A percentile compares a stretch with the other conserved stretches of the same genome.
Conservation (phyloP, 495 filamentous ascomycete species). For the Aspergillus diversus region DNA sequence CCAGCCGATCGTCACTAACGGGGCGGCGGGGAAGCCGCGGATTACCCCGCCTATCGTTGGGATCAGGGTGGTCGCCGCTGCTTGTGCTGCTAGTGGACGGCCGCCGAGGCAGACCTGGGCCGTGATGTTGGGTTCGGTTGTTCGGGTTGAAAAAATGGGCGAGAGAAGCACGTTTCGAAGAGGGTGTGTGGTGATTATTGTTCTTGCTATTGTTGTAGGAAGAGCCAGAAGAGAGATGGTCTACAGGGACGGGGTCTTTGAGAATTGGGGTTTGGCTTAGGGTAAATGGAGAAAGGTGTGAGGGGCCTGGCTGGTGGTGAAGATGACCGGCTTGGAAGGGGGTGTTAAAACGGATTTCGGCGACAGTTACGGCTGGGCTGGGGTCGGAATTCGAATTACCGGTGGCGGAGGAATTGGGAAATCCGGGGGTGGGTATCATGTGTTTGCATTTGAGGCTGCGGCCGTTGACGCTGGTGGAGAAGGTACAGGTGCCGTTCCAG, state of each 20-base stretch:
- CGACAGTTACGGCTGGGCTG: constrained; percentile 60
- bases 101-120: constrained; percentile 16
- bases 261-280: constrained; percentile 30
- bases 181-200: constrained; percentile 15
- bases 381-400: constrained; percentile 15
- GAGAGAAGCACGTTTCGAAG: constrained; percentile 36
- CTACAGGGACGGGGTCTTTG: constrained; percentile 17
- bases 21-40: constrained; percentile 19
- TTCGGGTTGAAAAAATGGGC: constrained; percentile 42
- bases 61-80: constrained; percentile 27
- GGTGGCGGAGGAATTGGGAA: constrained; percentile 3
- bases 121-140: constrained; percentile 23
- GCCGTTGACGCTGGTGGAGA: constrained; percentile 73
- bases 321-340: constrained; percentile 56
- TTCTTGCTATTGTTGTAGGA: constrained; percentile 15
- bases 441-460: constrained; percentile 80
- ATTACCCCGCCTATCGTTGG: background rate
- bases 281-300: constrained; percentile 32
- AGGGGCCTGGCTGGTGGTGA: constrained; percentile 32
- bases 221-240: background rate
- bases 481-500: constrained; percentile 85
- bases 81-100: constrained; percentile 37
- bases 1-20: constrained; percentile 53
- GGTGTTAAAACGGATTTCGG: constrained; percentile 88
- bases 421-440: constrained; percentile 47